Evolutionary conservation across 2,329 filamentous ascomycete species (phyloP), one percentile per base, ranked within the genome.

Genomic region (Colletotrichum graminicola): DNA sequence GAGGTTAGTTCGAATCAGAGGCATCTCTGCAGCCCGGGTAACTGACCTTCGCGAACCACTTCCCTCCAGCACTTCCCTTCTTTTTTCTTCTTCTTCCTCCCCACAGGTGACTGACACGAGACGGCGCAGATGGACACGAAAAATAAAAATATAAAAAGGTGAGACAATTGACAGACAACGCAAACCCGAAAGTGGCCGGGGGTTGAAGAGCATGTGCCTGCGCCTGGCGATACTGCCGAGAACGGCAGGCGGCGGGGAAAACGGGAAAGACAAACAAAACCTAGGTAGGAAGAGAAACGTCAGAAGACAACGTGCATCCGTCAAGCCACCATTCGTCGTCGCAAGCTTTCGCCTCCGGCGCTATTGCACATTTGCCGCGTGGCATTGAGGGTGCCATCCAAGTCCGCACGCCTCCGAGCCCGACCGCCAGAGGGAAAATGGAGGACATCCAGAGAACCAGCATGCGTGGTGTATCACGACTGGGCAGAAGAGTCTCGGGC

Each of bases 111-210:
- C 32, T 18, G 32, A 23, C 18, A 32, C 34, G 47, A 41, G 61
- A 63, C 34, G 8, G 11, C 11, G 23, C n/a, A 41, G n/a, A 8
- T 41, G 14, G 6, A 23, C 23, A 32, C 3, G 43, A 12, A n/a
- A n/a, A n/a, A n/a, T 0, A 5, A 10, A 21, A 43, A 43, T 2
- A n/a, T 10, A 4, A 11, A 5, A 29, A 21, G n/a, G 32, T 54
- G 61, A 63, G 61, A 63, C 34, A 54, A 11, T 16, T 12, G 18
- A 54, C 23, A 54, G 32, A 26, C 39, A 32, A 63, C 29, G 61
- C 47, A 43, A 54, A 62, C 32, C 45, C 23, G 32, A 29, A 62
- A 62, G 59, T 62, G 59, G 59, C 59, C 45, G 59, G 59, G 59
- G 59, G 45, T 34, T 23, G 29, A 49, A 26, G 14, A 49, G 12